Base-by-base conservation (phyloP, 208 protist genomes). In the Leishmania mexicana region DNA sequence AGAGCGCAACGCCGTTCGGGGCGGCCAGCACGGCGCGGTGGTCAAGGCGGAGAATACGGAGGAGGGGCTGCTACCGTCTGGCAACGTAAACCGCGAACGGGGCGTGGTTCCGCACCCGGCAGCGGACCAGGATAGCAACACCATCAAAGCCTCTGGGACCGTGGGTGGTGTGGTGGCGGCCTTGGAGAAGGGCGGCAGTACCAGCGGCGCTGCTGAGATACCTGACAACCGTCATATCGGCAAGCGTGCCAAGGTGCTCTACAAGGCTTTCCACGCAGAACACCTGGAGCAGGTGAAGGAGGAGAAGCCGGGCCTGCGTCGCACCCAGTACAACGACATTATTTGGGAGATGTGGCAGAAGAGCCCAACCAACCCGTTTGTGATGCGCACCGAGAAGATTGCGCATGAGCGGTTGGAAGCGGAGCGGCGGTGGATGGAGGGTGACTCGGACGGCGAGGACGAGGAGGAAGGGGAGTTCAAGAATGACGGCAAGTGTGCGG, bases 331-430 rank as follows among this genome's bases (percentile, higher is more conserved):
- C 91, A 96, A 96, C 82, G 92, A 97, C 65, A 60, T 96, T 45
- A 80, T 98, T 10, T 98, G 95, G 93, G 91, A 96, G 78, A 92
- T 95, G 90, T 98, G 95, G 95, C 91, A 91, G 83, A 96, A 96
- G 88, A 90, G 83, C 76, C 83, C 90, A 19, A 68, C 76, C 45
- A 98, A 98, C 72, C 95, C 95, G 62, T 97, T 98, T 88, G 95
- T 96, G 73, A 87, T 92, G 86, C 93, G 95, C 76, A 93, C 47
- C 57, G 95, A 96, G 84, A 82, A 80, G 78, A 75, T 86, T 35
- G 89, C 90, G 10, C 84, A 81, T 31, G 90, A 94, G 60, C 86
- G 92, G 2, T 81, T 97, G 42, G 89, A 94, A 70, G 85, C 85
- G 75, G 89, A 98, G 84, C 91, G 93, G 7, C 85, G 86, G 13